Conservation (phyloP, 129 eudicot genomes). For the Lactuca sativa region DNA sequence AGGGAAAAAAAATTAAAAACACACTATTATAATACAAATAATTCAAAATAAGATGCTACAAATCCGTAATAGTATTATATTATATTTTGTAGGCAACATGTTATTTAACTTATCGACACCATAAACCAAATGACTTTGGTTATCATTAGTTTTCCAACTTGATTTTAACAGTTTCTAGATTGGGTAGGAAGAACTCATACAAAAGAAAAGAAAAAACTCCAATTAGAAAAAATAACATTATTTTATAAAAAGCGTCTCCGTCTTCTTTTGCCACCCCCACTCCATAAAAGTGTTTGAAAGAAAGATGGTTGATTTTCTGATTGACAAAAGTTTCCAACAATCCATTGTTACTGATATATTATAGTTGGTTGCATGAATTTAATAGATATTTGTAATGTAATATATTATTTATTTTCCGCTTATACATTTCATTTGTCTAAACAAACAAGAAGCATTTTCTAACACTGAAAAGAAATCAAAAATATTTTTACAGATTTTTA, state of each 20-base stretch:
- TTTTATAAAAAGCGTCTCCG: constrained; percentile 14
- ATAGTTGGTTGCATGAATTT: not conserved
- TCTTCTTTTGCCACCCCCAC: constrained; percentile 37
- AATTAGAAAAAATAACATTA: not conserved
- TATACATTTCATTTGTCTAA: too few relatives aligned
- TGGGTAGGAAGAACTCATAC: not conserved
- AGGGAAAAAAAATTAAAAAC: too few relatives aligned
- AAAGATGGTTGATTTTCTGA: not conserved
- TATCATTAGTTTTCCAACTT: not conserved
- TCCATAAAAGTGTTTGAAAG: constrained; percentile 14
- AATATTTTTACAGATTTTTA: too few relatives aligned
- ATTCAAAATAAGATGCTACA: not conserved
- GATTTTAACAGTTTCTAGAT: not conserved
- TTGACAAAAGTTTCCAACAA: constrained; percentile 17
- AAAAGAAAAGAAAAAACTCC: not conserved
- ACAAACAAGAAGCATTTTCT: not conserved
- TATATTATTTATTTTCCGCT: not conserved
- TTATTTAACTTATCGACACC: too few relatives aligned
- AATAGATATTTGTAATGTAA: too few relatives aligned
- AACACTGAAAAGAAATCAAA: not conserved
- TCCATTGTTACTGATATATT: not conserved
- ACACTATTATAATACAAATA: too few relatives aligned
- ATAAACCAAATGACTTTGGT: too few relatives aligned
- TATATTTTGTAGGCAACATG: too few relatives aligned
- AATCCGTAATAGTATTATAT: too few relatives aligned